A percentile compares a stretch with the other conserved stretches of the same genome.
These are phyloP conservation scores for Colletotrichum plurivorum DNA, from an alignment of 2,329 filamentous ascomycete genomes.

Conservation along the genomic window DNA sequence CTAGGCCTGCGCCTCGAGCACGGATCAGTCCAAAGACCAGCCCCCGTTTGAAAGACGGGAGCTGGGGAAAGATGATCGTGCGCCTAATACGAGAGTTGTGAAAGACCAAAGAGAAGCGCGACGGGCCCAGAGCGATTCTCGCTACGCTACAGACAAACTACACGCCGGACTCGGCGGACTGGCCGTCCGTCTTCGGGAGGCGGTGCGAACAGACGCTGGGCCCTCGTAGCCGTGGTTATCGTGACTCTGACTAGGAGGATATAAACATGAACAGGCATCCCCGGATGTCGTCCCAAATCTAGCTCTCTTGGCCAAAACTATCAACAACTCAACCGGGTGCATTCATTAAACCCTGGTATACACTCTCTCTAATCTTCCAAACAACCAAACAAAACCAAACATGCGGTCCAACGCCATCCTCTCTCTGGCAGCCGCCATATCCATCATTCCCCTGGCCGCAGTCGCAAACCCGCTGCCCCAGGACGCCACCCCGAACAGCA, in stretches of 20 bases:
- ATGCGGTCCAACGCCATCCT: constrained; percentile 16
- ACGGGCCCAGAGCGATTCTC: no score
- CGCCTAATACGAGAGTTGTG: neutral
- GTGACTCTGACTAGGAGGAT: no score
- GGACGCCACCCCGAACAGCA: constrained; percentile 4
- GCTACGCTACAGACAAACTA: no score
- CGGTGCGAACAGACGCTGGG: constrained; percentile 6
- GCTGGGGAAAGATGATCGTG: neutral
- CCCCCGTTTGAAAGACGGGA: no score
- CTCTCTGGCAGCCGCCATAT: constrained; percentile 2
- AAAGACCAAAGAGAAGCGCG: neutral
- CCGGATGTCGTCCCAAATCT: neutral
- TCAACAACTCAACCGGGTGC: neutral
- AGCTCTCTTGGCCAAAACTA: neutral
- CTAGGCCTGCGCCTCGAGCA: neutral
- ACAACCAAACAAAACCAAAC: neutral
- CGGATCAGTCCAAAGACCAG: constrained; percentile 12
- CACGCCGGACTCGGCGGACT: no score
- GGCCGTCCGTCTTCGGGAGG: constrained; percentile 3
- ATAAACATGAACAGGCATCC: neutral
- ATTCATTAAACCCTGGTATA: constrained; percentile 14
- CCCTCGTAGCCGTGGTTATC: no score
- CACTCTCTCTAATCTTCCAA: neutral
- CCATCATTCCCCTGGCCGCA: neutral
- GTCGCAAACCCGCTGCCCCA: constrained; percentile 20